Conservation (phyloP, 2,329 filamentous ascomycete species). For the Trichophyton benhamiae region DNA sequence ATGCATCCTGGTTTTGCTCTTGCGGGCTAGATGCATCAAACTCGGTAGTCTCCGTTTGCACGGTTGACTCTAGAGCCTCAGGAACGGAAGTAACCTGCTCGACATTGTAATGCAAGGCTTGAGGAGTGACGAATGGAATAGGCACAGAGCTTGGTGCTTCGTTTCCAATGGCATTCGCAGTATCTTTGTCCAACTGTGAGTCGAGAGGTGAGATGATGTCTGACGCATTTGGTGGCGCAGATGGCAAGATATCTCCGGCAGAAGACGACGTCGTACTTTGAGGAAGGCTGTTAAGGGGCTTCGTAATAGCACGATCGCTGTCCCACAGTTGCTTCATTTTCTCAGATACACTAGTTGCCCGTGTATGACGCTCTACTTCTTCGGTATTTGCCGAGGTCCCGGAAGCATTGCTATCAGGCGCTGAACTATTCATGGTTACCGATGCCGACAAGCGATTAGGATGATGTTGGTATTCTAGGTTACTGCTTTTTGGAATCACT, state of each 20-base stretch:
- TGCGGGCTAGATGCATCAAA: constrained; percentile 4
- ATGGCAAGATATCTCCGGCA: constrained; percentile 29
- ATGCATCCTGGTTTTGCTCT: constrained; percentile 4
- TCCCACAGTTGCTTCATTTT: constrained; percentile 23
- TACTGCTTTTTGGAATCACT: not conserved
- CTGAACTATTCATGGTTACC: constrained; percentile 5
- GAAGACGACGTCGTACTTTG: constrained; percentile 33
- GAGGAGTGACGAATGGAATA: constrained; percentile 19
- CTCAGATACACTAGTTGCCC: constrained; percentile 22
- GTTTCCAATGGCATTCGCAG: constrained; percentile 14
- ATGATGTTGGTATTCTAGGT: not conserved
- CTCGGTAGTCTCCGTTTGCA: not conserved
- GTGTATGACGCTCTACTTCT: constrained; percentile 19
- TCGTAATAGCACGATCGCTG: constrained; percentile 18
- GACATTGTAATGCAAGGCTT: constrained; percentile 17
- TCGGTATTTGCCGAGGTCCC: not conserved
- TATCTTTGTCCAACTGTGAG: constrained; percentile 24
- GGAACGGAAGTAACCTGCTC: constrained; percentile 8
- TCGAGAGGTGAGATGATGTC: constrained; percentile 26
- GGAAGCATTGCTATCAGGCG: not conserved
- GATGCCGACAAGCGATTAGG: not conserved
- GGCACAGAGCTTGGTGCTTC: constrained; percentile 17
- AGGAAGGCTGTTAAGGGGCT: constrained; percentile 15
- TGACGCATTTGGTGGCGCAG: constrained; percentile 18
- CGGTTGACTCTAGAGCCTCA: not conserved